Evolutionary conservation across 495 filamentous ascomycete species (phyloP).

Genomic region (Penicillium cosmopolitanum): DNA sequence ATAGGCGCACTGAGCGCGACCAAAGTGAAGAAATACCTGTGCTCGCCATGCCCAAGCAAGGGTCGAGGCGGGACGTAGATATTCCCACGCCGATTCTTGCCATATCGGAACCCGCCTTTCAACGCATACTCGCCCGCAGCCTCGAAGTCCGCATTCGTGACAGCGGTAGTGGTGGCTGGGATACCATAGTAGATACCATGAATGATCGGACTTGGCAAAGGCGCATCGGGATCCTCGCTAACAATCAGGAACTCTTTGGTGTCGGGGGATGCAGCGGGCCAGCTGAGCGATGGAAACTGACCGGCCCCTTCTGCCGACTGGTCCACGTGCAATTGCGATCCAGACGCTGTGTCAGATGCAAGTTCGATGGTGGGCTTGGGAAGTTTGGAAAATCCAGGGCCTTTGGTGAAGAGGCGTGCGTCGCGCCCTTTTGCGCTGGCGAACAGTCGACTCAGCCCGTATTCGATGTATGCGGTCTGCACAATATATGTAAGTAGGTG

Average conservation of each 20-base stretch:
- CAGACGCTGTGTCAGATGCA: conserved; percentile 47
- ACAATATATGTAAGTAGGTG: neutral
- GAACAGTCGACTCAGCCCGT: conserved; percentile 36
- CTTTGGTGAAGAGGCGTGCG: conserved; percentile 49
- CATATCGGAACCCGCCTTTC: conserved; percentile 51
- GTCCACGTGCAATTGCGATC: conserved; percentile 40
- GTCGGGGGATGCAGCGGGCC: conserved; percentile 36
- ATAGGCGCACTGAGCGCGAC: conserved; percentile 47
- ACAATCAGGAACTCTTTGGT: conserved; percentile 53
- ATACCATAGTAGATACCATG: conserved; percentile 55
- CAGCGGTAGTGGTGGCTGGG: conserved; percentile 34
- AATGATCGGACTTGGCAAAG: conserved; percentile 46
- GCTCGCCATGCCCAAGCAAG: conserved; percentile 48
- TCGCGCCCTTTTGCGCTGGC: conserved; percentile 45
- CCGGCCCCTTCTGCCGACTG: conserved; percentile 47
- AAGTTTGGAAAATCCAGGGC: conserved; percentile 43
- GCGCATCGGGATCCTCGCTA: conserved; percentile 55
- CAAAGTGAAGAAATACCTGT: conserved; percentile 56
- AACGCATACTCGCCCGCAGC: conserved; percentile 25
- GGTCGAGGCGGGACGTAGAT: conserved; percentile 48
- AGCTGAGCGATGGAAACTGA: conserved; percentile 47
- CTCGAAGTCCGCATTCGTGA: conserved; percentile 42
- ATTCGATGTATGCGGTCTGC: conserved; percentile 39
- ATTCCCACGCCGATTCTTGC: conserved; percentile 38
- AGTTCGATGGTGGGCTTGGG: conserved; percentile 47